A percentile compares a stretch with the other conserved stretches of the same genome.
Evolutionary conservation across 1,284 basidiomycete genomes (phyloP).

Genomic region (Moniliella sp.): DNA sequence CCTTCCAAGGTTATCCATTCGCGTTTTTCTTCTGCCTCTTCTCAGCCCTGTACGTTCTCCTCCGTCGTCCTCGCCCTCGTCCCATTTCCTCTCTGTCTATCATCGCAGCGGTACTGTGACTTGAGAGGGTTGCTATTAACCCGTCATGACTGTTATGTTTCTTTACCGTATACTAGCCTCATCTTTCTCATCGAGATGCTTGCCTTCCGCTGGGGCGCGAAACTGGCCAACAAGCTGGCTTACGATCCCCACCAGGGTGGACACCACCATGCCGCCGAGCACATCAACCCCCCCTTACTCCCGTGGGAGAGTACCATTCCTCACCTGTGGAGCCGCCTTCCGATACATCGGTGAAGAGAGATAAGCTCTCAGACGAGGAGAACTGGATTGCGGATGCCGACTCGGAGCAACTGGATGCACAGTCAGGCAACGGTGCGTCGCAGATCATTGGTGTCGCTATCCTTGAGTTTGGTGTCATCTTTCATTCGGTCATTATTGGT

Average conservation of each 20-base stretch:
- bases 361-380: no score
- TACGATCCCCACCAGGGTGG: slow-evolving; percentile 27
- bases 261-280: slow-evolving; percentile 22
- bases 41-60: slow-evolving; percentile 12
- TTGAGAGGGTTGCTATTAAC: slow-evolving; percentile 25
- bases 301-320: background rate
- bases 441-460: slow-evolving; percentile 69
- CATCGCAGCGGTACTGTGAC: no score
- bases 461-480: slow-evolving; percentile 68
- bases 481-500: slow-evolving; percentile 38
- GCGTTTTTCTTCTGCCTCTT: slow-evolving; percentile 27
- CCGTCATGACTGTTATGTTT: slow-evolving; percentile 1
- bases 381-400: no score
- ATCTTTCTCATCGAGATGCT: slow-evolving; percentile 25
- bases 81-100: background rate
- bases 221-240: slow-evolving; percentile 11
- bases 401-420: no score
- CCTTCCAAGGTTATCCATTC: slow-evolving; percentile 19
- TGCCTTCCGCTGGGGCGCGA: slow-evolving; percentile 22
- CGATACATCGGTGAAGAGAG: slow-evolving; percentile 4
- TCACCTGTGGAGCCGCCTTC: no score
- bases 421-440: slow-evolving; percentile 36
- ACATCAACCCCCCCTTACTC: slow-evolving; percentile 4
- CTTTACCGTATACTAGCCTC: slow-evolving; percentile 1
- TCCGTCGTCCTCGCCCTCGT: background rate